phyloP scores from a whole-genome alignment of 148 eudicot species.

The Rheum nobile region DNA sequence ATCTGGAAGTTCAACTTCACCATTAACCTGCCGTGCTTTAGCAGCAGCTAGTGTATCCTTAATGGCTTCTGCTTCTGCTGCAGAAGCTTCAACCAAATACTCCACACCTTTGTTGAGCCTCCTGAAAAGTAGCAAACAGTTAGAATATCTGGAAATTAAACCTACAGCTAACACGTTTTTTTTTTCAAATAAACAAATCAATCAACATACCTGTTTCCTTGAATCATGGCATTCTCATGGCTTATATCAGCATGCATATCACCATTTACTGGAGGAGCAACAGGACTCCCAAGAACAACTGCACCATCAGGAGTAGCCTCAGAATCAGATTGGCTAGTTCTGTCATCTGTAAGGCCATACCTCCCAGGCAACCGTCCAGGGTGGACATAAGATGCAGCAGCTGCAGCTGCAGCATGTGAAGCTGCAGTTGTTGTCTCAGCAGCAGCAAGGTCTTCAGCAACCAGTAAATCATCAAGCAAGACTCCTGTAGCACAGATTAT shows the following conservation, averaged over 20 bases:
- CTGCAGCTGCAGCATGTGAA: slow-evolving; percentile 72
- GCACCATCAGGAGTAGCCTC: slow-evolving; percentile 70
- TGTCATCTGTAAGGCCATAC: slow-evolving; percentile 68
- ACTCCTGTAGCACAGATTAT: slow-evolving; percentile 41
- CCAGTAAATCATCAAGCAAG: slow-evolving; percentile 84
- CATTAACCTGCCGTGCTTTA: slow-evolving; percentile 85
- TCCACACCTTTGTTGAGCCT: slow-evolving; percentile 90
- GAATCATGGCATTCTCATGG: slow-evolving; percentile 88
- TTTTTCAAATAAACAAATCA: background rate
- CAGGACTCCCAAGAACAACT: slow-evolving; percentile 88
- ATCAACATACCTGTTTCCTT: slow-evolving; percentile 52
- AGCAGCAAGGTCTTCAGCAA: slow-evolving; percentile 99
- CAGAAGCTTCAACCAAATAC: slow-evolving; percentile 90
- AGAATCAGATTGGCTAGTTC: slow-evolving; percentile 28
- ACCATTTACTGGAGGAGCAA: slow-evolving; percentile 91
- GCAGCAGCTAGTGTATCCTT: slow-evolving; percentile 90
- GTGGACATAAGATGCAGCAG: slow-evolving; percentile 44
- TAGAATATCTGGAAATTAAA: slow-evolving; percentile 3
- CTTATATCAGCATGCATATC: slow-evolving; percentile 88
- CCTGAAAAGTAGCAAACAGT: slow-evolving; percentile 31
- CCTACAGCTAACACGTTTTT: background rate
- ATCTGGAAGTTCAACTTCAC: slow-evolving; percentile 87
- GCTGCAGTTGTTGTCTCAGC: slow-evolving; percentile 95
- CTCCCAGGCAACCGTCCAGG: slow-evolving; percentile 58
- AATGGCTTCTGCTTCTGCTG: slow-evolving; percentile 98